Conservation (phyloP, 2,329 filamentous ascomycete species). For the Pezicula carpinea region DNA sequence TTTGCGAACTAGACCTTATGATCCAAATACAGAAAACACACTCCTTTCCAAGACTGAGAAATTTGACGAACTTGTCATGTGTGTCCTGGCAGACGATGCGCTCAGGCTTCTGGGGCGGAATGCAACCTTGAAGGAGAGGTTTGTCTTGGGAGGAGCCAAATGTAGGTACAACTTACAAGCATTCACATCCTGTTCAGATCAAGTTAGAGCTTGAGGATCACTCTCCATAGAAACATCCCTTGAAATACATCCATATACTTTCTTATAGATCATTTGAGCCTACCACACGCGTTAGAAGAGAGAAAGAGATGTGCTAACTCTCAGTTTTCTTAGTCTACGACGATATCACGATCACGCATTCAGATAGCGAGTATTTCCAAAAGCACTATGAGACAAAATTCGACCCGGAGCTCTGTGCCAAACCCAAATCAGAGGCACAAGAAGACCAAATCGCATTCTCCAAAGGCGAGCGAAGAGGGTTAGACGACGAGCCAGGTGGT, state of each 20-base stretch:
- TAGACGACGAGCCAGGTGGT: constrained; percentile 45
- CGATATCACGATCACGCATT: constrained; percentile 68
- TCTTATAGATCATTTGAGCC: no score
- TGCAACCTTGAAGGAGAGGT: constrained; percentile 56
- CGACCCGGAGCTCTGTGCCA: constrained; percentile 44
- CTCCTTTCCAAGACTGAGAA: constrained; percentile 40
- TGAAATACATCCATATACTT: no score
- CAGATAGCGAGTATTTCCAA: constrained; percentile 60
- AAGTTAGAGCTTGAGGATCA: no score
- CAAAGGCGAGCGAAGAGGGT: constrained; percentile 41
- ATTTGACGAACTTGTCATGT: constrained; percentile 64
- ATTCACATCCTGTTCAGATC: no score
- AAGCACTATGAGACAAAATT: constrained; percentile 63
- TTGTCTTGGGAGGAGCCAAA: constrained; percentile 65
- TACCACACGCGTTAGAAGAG: no score
- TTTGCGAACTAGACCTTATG: constrained; percentile 39
- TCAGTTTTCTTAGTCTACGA: constrained; percentile 36
- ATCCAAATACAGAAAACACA: constrained; percentile 46
- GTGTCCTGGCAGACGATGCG: constrained; percentile 59
- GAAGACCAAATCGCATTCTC: constrained; percentile 36
- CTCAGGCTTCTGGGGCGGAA: constrained; percentile 54
- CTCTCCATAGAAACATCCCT: no score
- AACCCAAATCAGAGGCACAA: constrained; percentile 37
- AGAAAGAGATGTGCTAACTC: no score
- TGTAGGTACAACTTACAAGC: constrained; percentile 20